A percentile compares a stretch with the other conserved stretches of the same genome.
phyloP scores from a whole-genome alignment of 768 basidiomycete species.

The Leccinum disarticulatum region DNA sequence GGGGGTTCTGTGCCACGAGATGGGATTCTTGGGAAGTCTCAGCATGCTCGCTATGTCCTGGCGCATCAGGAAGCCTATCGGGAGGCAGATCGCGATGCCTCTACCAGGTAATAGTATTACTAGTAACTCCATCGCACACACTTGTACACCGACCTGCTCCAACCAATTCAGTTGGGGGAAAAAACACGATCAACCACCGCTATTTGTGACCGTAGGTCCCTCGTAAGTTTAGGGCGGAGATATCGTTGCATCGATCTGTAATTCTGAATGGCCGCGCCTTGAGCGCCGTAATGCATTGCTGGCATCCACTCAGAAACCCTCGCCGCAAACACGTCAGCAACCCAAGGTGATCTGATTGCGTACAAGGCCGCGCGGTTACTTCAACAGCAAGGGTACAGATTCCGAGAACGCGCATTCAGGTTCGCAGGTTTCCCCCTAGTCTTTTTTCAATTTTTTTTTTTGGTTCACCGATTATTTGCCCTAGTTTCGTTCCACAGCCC shows the following conservation, averaged over 20 bases:
- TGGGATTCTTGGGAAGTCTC: constrained; percentile 2
- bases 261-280: constrained; percentile 1
- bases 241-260: constrained; percentile 9
- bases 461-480: constrained; percentile 4
- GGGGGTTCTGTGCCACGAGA: constrained; percentile 21
- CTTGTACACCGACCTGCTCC: neutral
- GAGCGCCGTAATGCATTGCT: constrained; percentile 31
- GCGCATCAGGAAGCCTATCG: constrained; percentile 24
- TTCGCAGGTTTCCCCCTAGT: constrained; percentile 15
- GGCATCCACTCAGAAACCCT: constrained; percentile 29
- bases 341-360: constrained; percentile 26
- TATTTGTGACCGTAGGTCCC: constrained; percentile 10
- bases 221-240: constrained; percentile 23
- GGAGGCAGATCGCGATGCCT: constrained; percentile 21
- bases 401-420: constrained; percentile 28
- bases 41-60: constrained; percentile 2
- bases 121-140: neutral
- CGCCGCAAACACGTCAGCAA: constrained; percentile 30
- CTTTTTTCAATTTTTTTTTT: constrained; percentile 9
- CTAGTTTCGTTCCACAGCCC: constrained; percentile 16
- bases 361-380: constrained; percentile 21
- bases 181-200: neutral
- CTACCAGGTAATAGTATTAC: constrained; percentile 10
- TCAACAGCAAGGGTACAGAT: constrained; percentile 24
- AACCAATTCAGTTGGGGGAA: constrained; percentile 1